Evolutionary conservation across 2,329 filamentous ascomycete species (phyloP), one percentile per base, ranked within the genome.

Genomic region (Aspergillus pseudonomiae): DNA sequence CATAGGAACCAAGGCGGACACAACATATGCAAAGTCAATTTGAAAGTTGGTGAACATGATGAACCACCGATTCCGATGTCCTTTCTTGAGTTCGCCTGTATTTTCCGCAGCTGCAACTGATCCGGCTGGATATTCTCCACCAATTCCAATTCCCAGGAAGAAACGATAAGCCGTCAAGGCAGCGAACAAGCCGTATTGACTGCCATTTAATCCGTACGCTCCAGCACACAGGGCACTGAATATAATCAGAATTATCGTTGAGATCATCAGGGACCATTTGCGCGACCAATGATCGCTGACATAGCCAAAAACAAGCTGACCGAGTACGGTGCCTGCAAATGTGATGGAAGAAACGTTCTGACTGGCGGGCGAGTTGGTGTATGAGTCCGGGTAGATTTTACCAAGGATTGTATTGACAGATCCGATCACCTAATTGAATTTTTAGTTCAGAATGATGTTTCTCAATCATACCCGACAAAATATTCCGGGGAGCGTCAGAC

Each of bases 1-100:
- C 78, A 89, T 88, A 0, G 93, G 91, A 1, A 95, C 88, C 65
- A 96, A 87, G 0, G 91, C 89, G 10, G 92, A 89, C 61, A 94
- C 83, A 1, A 96, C 91, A 68, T 96, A 97, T 0, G 92, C 93
- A 59, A 88, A 86, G 74, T 96, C 92, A 64, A 96, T 96, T 83
- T 93, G 91, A 28, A 91, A 88, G 77, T 96, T 96, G 54, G 92
- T 96, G 77, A 95, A 96, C 67, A 96, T 83, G 70, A 94, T 92
- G 74, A 94, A 97, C 92, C 93, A 96, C 45, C 91, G 85, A 74
- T 97, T 94, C n/a, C 94, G 85, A 19, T 90, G 90, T 12, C 94
- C 94, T 19, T 80, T 77, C 76, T 93, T 92, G 63, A 97, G 82
- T 74, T 96, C 92, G 26, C 92, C 91, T 0, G 90, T 94, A 5